Conservation (phyloP, 352 stramenopile species). For the Pythium insidiosum region DNA sequence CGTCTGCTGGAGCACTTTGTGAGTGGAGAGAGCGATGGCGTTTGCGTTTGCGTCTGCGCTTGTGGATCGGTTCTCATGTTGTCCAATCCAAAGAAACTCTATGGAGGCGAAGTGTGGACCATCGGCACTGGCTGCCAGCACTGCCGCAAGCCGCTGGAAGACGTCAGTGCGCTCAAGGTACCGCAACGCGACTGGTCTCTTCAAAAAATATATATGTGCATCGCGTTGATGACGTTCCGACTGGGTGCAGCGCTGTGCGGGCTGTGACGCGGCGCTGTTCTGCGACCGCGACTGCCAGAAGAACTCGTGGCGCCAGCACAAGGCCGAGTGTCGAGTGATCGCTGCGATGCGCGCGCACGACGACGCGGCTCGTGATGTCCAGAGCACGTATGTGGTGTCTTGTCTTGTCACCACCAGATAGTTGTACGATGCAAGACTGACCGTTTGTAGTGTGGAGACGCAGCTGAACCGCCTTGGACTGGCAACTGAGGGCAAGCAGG, state of each 20-base stretch:
- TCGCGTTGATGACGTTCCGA: too few species aligned
- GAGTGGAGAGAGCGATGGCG: neutral
- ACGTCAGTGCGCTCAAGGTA: slow-evolving; percentile 43
- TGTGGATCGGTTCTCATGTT: neutral
- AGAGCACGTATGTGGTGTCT: neutral
- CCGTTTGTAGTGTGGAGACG: slow-evolving; percentile 23
- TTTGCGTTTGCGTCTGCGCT: neutral
- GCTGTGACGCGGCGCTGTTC: slow-evolving; percentile 55
- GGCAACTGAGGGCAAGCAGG: slow-evolving; percentile 25
- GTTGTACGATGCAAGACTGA: too few species aligned
- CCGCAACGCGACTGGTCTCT: too few species aligned
- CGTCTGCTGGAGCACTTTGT: slow-evolving; percentile 70
- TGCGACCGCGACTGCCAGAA: slow-evolving; percentile 56
- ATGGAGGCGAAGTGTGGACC: slow-evolving; percentile 66
- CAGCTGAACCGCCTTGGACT: slow-evolving; percentile 34
- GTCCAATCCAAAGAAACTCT: slow-evolving; percentile 35
- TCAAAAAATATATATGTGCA: too few species aligned
- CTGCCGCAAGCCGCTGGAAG: slow-evolving; percentile 37
- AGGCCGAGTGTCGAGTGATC: slow-evolving; percentile 52
- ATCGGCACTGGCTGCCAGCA: slow-evolving; percentile 49
- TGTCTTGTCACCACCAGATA: too few species aligned
- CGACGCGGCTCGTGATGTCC: neutral
- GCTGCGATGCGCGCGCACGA: slow-evolving; percentile 31
- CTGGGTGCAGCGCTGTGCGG: slow-evolving; percentile 35
- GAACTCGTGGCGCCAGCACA: slow-evolving; percentile 46